Evolutionary conservation across 805 yeast species (phyloP).

Genomic region (Candida incommunis): DNA sequence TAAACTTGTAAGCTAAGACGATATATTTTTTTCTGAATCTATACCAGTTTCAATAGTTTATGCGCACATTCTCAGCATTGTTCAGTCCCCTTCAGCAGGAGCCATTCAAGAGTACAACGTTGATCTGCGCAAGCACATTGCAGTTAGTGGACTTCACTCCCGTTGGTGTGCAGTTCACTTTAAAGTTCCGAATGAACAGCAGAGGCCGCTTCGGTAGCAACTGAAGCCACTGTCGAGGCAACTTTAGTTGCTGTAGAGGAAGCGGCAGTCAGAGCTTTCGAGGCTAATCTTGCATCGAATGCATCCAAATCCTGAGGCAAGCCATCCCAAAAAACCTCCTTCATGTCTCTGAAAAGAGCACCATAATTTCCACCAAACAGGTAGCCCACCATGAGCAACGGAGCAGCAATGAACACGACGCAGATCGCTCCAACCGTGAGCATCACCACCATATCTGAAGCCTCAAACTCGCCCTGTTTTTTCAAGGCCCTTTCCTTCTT

Average conservation of each 20-base stretch:
- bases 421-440: not conserved
- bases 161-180: no score
- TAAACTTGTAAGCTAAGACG: conserved; percentile 26
- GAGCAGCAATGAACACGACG: not conserved
- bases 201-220: no score
- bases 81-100: no score
- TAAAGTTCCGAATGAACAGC: conserved; percentile 9
- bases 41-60: no score
- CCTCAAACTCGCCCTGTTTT: not conserved
- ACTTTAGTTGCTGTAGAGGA: no score
- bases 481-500: conserved; percentile 9
- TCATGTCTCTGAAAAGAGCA: not conserved
- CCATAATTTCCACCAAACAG: conserved; percentile 3
- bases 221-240: not conserved
- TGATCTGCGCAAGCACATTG: no score
- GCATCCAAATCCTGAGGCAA: not conserved
- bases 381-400: not conserved
- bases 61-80: no score
- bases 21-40: no score
- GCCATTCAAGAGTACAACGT: no score
- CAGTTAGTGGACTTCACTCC: no score
- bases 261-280: no score
- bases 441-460: not conserved
- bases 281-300: no score
- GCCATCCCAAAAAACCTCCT: not conserved